Base-by-base conservation (phyloP, 306 rosid genomes). In the Inga oerstediana region DNA sequence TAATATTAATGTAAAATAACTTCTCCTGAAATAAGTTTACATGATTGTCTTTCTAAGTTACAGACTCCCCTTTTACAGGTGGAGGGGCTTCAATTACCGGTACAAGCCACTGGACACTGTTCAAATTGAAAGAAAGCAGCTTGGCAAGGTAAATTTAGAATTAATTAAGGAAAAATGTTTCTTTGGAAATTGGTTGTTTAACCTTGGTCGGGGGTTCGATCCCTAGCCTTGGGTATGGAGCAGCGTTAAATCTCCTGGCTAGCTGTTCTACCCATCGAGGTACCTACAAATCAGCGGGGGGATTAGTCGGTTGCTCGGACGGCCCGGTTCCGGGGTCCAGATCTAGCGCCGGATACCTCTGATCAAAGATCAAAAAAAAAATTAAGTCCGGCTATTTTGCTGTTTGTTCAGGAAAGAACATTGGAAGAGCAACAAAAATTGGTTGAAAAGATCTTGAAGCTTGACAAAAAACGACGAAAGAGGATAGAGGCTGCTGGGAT, bases 401-500 rank as follows among this genome's bases (percentile, higher is more conserved):
- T 86, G 35, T 68, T 67, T 80, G 43, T 77, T 74, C 85, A 95
- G 98, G 98, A 92, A 85, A 88, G 94, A 82, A 94, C 97, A 19
- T 68, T 80, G 87, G 90, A 84, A 72, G 98, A 90, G 83, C 95
- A 87, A 84, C 77, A 70, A 77, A 95, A 91, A 83, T 80, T 93
- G 79, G 91, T 93, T 54, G 93, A 83, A 13, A 92, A 84, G 80
- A 86, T 95, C 66, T 9, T 87, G 80, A 93, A 90, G 84, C 90
- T 87, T 66, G 89, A 89, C 85, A 80, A 80, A 83, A 88, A 78
- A 51, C 88, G 94, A 49, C 84, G 80, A 80, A 92, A 86, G 89
- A 91, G 84, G 84, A 88, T 95, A 82, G 94, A 84, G 81, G 95
- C 94, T 78, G 95, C 94, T 79, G 97, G 97, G 75, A 91, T 95